phyloP scores from a whole-genome alignment of 768 basidiomycete species.

The Tylopilus rubrobrunneus region DNA sequence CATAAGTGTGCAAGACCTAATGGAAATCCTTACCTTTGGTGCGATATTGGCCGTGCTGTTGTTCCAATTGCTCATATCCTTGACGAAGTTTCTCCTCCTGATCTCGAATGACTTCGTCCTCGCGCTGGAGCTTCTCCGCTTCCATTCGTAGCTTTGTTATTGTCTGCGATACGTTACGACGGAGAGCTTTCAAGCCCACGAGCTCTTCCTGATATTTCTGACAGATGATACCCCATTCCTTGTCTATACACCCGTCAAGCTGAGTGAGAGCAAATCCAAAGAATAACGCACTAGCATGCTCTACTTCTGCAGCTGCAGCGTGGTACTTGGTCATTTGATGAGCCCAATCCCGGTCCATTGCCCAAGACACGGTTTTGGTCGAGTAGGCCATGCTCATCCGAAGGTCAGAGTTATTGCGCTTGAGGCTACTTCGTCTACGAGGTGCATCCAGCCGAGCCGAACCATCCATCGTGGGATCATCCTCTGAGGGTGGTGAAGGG shows the following conservation, averaged over 20 bases:
- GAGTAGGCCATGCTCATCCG: conserved; percentile 46
- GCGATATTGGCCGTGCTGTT: conserved; percentile 39
- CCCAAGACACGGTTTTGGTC: conserved; percentile 71
- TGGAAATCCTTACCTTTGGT: conserved; percentile 33
- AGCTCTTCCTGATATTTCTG: conserved; percentile 61
- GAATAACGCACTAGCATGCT: conserved; percentile 34
- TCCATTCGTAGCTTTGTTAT: conserved; percentile 37
- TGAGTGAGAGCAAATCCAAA: not conserved
- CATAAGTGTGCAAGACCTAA: not conserved
- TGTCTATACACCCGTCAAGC: conserved; percentile 34
- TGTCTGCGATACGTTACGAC: conserved; percentile 46
- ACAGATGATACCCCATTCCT: conserved; percentile 58
- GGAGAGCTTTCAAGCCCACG: conserved; percentile 52
- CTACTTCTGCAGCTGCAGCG: conserved; percentile 37
- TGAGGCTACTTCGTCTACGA: conserved; percentile 62
- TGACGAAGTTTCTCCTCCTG: conserved; percentile 39
- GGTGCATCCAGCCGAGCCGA: conserved; percentile 32
- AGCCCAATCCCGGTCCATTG: conserved; percentile 60
- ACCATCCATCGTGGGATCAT: conserved; percentile 31
- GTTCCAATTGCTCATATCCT: conserved; percentile 38
- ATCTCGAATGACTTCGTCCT: conserved; percentile 38
- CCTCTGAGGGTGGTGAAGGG: conserved; percentile 30
- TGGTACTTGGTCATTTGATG: conserved; percentile 51
- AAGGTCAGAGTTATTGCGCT: conserved; percentile 46
- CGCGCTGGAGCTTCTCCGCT: conserved; percentile 38